Percentiles rank a stretch among this genome's conserved stretches.
Evolutionary conservation across 2,329 filamentous ascomycete genomes (phyloP).

Genomic region (Fusarium phyllophilum): DNA sequence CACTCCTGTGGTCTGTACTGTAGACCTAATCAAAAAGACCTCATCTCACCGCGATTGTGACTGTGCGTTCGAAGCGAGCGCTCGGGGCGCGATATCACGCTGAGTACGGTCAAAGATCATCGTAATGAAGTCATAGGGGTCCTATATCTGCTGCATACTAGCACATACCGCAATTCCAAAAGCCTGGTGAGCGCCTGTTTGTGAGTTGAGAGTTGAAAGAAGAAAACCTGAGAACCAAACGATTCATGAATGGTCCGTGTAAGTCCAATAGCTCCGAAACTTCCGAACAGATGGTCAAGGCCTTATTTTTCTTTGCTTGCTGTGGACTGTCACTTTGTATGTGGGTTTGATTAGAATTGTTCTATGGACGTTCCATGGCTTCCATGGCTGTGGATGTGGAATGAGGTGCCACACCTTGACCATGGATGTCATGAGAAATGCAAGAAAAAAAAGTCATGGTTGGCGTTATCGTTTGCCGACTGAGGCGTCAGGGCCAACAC

Average conservation of each 20-base stretch:
- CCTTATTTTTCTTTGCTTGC: not conserved
- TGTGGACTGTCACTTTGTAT: slow-evolving; percentile 1
- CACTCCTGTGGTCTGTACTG: slow-evolving; percentile 17
- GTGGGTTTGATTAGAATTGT: slow-evolving; percentile 11
- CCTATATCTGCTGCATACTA: slow-evolving; percentile 20
- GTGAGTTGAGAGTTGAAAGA: not conserved
- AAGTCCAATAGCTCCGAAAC: slow-evolving; percentile 11
- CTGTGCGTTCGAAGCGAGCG: slow-evolving; percentile 36
- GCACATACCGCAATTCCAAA: slow-evolving; percentile 9
- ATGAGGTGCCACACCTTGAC: slow-evolving; percentile 3
- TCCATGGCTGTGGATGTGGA: not conserved
- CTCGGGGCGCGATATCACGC: slow-evolving; percentile 19
- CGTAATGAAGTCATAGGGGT: slow-evolving; percentile 48
- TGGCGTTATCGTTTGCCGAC: slow-evolving; percentile 16
- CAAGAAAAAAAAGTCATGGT: not conserved
- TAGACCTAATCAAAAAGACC: slow-evolving; percentile 7
- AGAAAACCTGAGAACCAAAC: not conserved
- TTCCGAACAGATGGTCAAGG: slow-evolving; percentile 1
- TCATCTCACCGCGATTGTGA: slow-evolving; percentile 39
- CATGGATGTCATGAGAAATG: not conserved
- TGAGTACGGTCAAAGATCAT: slow-evolving; percentile 19
- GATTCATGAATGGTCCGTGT: slow-evolving; percentile 18
- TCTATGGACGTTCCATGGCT: slow-evolving; percentile 16
- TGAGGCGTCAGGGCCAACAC: slow-evolving; percentile 29
- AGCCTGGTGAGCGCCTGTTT: not conserved